Evolutionary conservation across 371 early-diverging fungal species (phyloP).

Genomic region (Scutellospora calospora): DNA sequence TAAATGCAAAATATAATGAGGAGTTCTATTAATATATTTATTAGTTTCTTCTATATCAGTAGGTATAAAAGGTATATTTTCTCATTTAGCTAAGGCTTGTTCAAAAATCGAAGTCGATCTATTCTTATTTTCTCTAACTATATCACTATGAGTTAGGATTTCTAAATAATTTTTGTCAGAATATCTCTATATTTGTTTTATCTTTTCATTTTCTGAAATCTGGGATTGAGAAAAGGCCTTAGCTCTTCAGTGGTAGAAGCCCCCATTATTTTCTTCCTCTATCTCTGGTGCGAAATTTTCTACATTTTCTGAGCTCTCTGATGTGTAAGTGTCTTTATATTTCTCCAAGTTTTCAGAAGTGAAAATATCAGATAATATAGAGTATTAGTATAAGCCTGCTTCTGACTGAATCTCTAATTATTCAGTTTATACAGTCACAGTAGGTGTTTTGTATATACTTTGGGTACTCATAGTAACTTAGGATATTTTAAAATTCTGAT

Average conservation of each 20-base stretch:
- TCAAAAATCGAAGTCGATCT: slow-evolving; percentile 22
- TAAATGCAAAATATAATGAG: slow-evolving; percentile 13
- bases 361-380: too few relatives aligned
- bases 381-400: too few relatives aligned
- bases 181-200: not conserved
- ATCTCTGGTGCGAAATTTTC: slow-evolving; percentile 17
- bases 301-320: not conserved
- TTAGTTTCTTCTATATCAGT: not conserved
- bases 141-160: not conserved
- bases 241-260: not conserved
- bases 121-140: slow-evolving; percentile 7
- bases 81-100: not conserved
- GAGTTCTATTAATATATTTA: not conserved
- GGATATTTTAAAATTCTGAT: not conserved
- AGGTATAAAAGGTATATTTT: slow-evolving; percentile 8
- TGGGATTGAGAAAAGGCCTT: slow-evolving; percentile 39
- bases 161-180: slow-evolving; percentile 14
- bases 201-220: slow-evolving; percentile 36
- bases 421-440: too few relatives aligned
- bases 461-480: not conserved
- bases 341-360: not conserved
- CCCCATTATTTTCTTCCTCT: slow-evolving; percentile 24
- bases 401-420: too few relatives aligned
- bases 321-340: not conserved
- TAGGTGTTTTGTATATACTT: not conserved